These are phyloP conservation scores for Hypoxylon sp. DNA, from an alignment of 2,329 filamentous ascomycete species.

Conservation along the genomic window DNA sequence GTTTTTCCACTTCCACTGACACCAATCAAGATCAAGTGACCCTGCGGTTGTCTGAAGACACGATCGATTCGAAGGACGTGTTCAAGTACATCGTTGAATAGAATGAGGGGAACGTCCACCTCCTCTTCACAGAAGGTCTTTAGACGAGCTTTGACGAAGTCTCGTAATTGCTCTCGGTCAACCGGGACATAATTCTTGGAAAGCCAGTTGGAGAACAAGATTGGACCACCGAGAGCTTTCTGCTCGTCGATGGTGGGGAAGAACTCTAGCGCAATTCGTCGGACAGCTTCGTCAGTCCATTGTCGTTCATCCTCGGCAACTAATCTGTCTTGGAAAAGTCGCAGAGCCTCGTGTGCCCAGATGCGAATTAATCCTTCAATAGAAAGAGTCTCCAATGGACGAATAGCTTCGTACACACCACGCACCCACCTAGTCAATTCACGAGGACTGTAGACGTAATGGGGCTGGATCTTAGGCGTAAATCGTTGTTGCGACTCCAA, in stretches of 20 bases:
- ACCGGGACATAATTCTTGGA: slow-evolving; percentile 99
- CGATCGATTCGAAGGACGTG: slow-evolving; percentile 98
- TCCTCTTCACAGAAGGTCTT: slow-evolving; percentile 99
- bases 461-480: slow-evolving; percentile 95
- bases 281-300: slow-evolving; percentile 93
- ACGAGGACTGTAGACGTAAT: slow-evolving; percentile 99
- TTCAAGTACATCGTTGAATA: slow-evolving; percentile 99
- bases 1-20: slow-evolving; percentile 99
- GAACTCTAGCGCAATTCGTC: slow-evolving; percentile 86
- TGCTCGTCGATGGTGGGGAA: slow-evolving; percentile 97
- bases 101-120: slow-evolving; percentile 95
- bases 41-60: slow-evolving; percentile 98
- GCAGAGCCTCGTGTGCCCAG: slow-evolving; percentile 97
- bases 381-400: slow-evolving; percentile 87
- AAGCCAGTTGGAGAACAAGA: slow-evolving; percentile 99
- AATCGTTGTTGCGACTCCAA: slow-evolving; percentile 94
- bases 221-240: slow-evolving; percentile 90
- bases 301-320: slow-evolving; percentile 93
- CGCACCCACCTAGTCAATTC: slow-evolving; percentile 98
- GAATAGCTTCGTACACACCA: slow-evolving; percentile 96
- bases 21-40: slow-evolving; percentile 97
- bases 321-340: slow-evolving; percentile 96
- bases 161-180: slow-evolving; percentile 92
- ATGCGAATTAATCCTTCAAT: slow-evolving; percentile 95
- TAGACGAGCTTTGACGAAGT: slow-evolving; percentile 96